phyloP scores from a whole-genome alignment of 306 rosid genomes.

The Rosa persica region DNA sequence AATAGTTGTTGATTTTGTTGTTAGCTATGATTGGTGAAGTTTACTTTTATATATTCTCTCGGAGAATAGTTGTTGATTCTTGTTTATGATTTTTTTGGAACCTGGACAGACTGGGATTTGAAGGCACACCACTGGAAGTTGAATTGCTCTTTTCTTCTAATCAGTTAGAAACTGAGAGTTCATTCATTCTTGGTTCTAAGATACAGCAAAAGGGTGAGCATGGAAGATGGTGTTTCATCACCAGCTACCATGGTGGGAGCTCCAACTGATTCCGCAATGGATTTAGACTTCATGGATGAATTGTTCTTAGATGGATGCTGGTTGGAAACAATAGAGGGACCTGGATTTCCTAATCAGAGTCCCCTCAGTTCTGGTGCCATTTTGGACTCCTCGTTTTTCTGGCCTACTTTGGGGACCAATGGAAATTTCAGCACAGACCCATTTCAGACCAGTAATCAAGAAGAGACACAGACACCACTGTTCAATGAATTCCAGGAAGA shows the following conservation, averaged over 20 bases:
- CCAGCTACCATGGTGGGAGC: conserved; percentile 54
- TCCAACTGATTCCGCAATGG: conserved; percentile 60
- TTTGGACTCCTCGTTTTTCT: conserved; percentile 54
- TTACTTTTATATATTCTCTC: conserved; percentile 9
- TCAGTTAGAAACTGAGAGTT: neutral
- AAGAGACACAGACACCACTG: conserved; percentile 25
- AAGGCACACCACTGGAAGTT: conserved; percentile 15
- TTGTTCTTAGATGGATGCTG: conserved; percentile 76
- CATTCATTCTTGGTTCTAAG: conserved; percentile 27
- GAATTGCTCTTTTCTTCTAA: conserved; percentile 16
- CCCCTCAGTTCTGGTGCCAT: conserved; percentile 49
- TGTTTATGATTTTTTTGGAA: conserved; percentile 27
- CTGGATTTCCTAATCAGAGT: conserved; percentile 53
- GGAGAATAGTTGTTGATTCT: neutral
- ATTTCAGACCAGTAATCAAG: conserved; percentile 33
- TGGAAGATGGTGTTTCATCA: conserved; percentile 67
- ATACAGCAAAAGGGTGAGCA: conserved; percentile 26
- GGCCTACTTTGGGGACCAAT: conserved; percentile 50
- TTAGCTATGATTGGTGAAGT: conserved; percentile 9
- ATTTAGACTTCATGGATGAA: conserved; percentile 81
- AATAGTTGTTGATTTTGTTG: neutral
- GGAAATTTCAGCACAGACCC: conserved; percentile 26
- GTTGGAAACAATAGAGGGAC: conserved; percentile 76
- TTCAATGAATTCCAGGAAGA: conserved; percentile 28
- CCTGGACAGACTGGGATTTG: conserved; percentile 32